Conservation (phyloP, 2,329 filamentous ascomycete genomes). For the Pestalotiopsis sp. region DNA sequence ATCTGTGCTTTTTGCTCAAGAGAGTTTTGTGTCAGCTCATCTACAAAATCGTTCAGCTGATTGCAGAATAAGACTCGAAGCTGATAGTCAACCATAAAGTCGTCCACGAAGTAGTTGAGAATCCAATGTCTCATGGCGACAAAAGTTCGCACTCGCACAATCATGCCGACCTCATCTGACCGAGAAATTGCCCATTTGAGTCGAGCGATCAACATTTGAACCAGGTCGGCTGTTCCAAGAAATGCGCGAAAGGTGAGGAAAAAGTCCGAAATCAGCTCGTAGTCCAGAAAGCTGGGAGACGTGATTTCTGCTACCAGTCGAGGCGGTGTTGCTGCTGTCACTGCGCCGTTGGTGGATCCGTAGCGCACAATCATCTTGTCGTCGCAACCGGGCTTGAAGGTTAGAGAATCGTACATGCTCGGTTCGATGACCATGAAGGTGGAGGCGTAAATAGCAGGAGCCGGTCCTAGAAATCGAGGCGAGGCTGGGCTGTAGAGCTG, state of each 20-base stretch:
- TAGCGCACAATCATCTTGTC: slow-evolving; percentile 83
- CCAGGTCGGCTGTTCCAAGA: slow-evolving; percentile 73
- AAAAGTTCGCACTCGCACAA: slow-evolving; percentile 95
- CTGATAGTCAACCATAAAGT: slow-evolving; percentile 78
- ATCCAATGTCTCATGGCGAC: slow-evolving; percentile 97
- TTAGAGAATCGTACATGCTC: slow-evolving; percentile 80
- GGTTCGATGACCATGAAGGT: slow-evolving; percentile 63
- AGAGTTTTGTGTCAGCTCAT: slow-evolving; percentile 52
- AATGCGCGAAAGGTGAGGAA: slow-evolving; percentile 95
- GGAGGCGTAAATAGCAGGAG: slow-evolving; percentile 51
- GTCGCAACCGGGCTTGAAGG: slow-evolving; percentile 77
- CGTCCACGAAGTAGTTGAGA: slow-evolving; percentile 94
- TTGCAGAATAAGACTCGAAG: slow-evolving; percentile 80
- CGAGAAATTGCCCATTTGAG: slow-evolving; percentile 84
- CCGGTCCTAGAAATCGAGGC: slow-evolving; percentile 41
- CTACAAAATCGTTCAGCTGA: slow-evolving; percentile 71
- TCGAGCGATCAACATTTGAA: slow-evolving; percentile 82
- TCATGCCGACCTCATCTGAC: slow-evolving; percentile 81
- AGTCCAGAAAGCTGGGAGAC: slow-evolving; percentile 92
- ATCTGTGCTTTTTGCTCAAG: slow-evolving; percentile 58
- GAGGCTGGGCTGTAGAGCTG: slow-evolving; percentile 34
- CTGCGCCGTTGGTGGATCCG: slow-evolving; percentile 68
- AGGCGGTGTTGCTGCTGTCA: slow-evolving; percentile 87
- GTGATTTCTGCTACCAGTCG: slow-evolving; percentile 95
- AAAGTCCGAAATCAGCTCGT: slow-evolving; percentile 95